Percentiles rank a stretch among this genome's conserved stretches.
Conservation (phyloP, 169 alveolate genomes). For the Eimeria necatrix region DNA sequence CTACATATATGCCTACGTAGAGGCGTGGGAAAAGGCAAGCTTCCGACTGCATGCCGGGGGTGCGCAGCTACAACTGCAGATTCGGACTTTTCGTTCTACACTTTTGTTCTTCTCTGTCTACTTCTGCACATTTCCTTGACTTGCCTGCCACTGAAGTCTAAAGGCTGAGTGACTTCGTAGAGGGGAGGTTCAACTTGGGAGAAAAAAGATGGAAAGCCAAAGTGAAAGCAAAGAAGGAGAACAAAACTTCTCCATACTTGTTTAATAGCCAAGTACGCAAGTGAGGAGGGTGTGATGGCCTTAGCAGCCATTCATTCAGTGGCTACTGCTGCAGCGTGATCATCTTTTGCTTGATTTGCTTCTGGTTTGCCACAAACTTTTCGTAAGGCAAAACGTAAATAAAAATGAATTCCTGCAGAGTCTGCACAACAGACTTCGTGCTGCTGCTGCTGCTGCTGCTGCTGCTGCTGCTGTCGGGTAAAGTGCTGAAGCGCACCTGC, state of each 20-base stretch:
- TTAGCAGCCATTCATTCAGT: background rate
- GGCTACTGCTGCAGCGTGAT: background rate
- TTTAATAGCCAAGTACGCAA: background rate
- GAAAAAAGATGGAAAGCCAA: no score
- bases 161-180: no score
- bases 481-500: constrained; percentile 8
- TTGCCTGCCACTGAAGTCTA: no score
- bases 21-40: no score
- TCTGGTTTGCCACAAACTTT: background rate
- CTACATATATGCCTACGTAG: background rate
- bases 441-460: background rate
- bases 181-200: no score
- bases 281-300: background rate
- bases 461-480: background rate
- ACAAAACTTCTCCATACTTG: no score
- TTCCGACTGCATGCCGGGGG: no score
- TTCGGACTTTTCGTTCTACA: no score
- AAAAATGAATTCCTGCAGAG: background rate
- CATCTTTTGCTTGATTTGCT: background rate
- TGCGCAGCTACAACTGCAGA: no score
- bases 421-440: background rate
- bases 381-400: background rate
- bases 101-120: no score
- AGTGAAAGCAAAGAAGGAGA: no score
- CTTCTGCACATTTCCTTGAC: no score